Conservation (phyloP, 1,284 basidiomycete genomes). For the Chalciporus piperatoides region DNA sequence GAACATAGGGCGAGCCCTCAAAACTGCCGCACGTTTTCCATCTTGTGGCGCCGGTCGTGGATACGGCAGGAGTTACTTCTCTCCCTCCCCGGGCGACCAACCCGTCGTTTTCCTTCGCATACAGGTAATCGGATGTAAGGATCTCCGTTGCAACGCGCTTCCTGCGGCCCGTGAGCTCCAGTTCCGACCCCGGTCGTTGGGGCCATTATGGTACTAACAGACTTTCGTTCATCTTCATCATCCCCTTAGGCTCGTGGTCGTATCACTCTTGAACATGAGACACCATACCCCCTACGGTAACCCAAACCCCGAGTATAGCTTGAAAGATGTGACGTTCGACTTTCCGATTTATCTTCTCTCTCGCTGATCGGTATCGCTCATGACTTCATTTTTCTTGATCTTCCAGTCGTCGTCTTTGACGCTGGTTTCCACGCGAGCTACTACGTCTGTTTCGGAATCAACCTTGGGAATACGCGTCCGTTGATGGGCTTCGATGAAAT, state of each 20-base stretch:
- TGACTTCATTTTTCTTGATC: not conserved
- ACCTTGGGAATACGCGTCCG: slow-evolving; percentile 56
- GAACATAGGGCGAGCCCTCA: slow-evolving; percentile 47
- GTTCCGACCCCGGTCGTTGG: not conserved
- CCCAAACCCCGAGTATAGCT: slow-evolving; percentile 69
- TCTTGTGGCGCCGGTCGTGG: slow-evolving; percentile 35
- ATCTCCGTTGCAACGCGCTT: slow-evolving; percentile 56
- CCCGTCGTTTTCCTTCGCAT: slow-evolving; percentile 65
- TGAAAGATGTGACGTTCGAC: slow-evolving; percentile 81
- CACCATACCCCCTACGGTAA: slow-evolving; percentile 77
- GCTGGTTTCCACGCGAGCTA: slow-evolving; percentile 64
- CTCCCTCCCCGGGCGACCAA: slow-evolving; percentile 61
- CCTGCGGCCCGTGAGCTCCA: slow-evolving; percentile 68
- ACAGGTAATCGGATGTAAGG: slow-evolving; percentile 61
- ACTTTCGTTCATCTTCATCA: slow-evolving; percentile 3
- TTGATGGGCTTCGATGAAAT: slow-evolving; percentile 46
- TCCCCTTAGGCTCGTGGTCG: slow-evolving; percentile 61
- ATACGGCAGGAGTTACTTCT: slow-evolving; percentile 40
- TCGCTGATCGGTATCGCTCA: slow-evolving; percentile 49
- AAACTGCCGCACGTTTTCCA: slow-evolving; percentile 43
- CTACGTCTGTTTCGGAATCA: slow-evolving; percentile 62
- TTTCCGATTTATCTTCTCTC: slow-evolving; percentile 75
- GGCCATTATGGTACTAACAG: not conserved
- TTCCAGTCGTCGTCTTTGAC: slow-evolving; percentile 50
- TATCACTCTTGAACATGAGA: slow-evolving; percentile 63